Conservation (phyloP, 768 basidiomycete species). For the Auricularia heimuer region DNA sequence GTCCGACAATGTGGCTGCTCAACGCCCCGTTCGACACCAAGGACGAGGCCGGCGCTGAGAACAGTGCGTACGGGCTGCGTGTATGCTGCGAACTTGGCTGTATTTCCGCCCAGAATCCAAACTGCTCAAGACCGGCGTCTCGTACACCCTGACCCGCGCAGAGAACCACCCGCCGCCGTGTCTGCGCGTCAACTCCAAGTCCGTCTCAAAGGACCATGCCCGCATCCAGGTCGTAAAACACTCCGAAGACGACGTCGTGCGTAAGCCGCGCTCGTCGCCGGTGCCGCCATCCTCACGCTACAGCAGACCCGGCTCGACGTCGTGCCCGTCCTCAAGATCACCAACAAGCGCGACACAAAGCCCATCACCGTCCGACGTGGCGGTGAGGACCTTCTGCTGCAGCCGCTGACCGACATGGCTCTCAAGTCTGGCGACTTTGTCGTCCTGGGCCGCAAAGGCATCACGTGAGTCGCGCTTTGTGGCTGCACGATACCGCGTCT, state of each 20-base stretch:
- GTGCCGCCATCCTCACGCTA: neutral
- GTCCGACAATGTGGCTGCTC: slow-evolving; percentile 40
- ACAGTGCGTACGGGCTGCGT: slow-evolving; percentile 18
- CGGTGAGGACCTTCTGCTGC: neutral
- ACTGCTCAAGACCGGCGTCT: slow-evolving; percentile 49
- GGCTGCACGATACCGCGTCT: neutral
- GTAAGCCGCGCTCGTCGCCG: slow-evolving; percentile 15
- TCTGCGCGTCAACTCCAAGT: slow-evolving; percentile 47
- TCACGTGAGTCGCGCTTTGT: neutral
- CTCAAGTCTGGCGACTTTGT: neutral
- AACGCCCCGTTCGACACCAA: slow-evolving; percentile 46
- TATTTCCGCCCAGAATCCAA: slow-evolving; percentile 33
- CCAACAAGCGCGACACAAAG: neutral
- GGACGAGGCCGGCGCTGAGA: slow-evolving; percentile 22
- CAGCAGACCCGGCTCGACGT: neutral
- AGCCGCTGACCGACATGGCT: neutral
- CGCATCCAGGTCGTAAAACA: slow-evolving; percentile 46
- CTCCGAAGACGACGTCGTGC: slow-evolving; percentile 44
- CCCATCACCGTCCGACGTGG: neutral
- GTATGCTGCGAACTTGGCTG: neutral
- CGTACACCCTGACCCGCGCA: slow-evolving; percentile 44
- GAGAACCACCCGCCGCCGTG: slow-evolving; percentile 30
- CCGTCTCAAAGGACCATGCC: slow-evolving; percentile 55
- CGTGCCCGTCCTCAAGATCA: neutral
- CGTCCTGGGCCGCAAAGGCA: neutral